These are phyloP conservation scores for Tulasnella sp. DNA, from an alignment of 768 basidiomycete species.

Conservation along the genomic window DNA sequence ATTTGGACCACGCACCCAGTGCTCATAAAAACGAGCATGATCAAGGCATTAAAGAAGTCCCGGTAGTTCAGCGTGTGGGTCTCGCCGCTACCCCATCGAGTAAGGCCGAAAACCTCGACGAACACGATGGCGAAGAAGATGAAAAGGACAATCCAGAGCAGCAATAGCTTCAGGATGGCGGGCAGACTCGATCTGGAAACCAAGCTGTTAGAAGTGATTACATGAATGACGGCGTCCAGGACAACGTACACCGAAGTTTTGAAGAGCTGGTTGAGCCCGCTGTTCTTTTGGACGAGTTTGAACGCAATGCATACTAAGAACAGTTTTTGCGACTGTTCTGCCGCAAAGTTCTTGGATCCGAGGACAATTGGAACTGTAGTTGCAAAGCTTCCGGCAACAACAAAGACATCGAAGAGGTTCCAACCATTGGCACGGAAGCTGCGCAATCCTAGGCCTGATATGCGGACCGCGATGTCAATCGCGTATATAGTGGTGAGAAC, in stretches of 20 bases:
- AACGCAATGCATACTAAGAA: constrained; percentile 91
- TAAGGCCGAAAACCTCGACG: constrained; percentile 87
- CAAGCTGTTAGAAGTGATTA: neutral
- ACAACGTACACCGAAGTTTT: constrained; percentile 86
- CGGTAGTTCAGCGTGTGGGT: constrained; percentile 71
- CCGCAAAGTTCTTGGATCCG: constrained; percentile 45
- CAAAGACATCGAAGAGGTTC: constrained; percentile 86
- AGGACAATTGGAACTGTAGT: constrained; percentile 74
- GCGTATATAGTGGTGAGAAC: constrained; percentile 65
- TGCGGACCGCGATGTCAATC: constrained; percentile 71
- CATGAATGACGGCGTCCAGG: neutral
- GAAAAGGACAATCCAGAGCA: constrained; percentile 86
- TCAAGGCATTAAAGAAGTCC: constrained; percentile 68
- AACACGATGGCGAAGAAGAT: constrained; percentile 85
- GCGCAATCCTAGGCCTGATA: constrained; percentile 75
- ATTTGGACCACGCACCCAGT: constrained; percentile 64
- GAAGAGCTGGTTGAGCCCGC: constrained; percentile 89
- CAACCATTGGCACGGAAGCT: constrained; percentile 89
- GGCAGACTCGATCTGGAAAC: constrained; percentile 71
- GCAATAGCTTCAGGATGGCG: constrained; percentile 75
- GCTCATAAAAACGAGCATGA: constrained; percentile 91
- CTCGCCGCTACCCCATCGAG: constrained; percentile 74
- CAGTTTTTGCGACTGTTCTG: constrained; percentile 74
- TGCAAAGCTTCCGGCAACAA: constrained; percentile 73
- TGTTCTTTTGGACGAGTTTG: constrained; percentile 87